Percentiles rank a stretch among this genome's conserved stretches.
phyloP scores from a whole-genome alignment of 345 rosid species.

The Gossypium ekmanianum region DNA sequence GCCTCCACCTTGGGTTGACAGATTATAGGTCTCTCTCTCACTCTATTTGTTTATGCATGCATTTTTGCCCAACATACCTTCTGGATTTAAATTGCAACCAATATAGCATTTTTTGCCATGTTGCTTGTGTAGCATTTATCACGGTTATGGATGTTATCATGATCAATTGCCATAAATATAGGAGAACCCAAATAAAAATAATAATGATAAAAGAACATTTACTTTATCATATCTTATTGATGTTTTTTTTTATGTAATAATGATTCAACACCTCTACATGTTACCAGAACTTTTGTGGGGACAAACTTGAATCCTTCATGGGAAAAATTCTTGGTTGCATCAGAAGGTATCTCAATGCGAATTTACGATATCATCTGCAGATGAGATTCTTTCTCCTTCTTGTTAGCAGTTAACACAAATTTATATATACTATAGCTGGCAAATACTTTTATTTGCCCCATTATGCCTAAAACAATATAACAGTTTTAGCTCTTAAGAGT shows the following conservation, averaged over 20 bases:
- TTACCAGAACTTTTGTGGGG: constrained; percentile 76
- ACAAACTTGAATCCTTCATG: constrained; percentile 80
- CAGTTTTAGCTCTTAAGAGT: background rate
- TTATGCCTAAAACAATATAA: background rate
- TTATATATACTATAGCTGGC: background rate
- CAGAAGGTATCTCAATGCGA: constrained; percentile 47
- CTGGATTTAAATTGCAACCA: background rate
- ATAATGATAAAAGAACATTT: background rate
- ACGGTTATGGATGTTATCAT: background rate
- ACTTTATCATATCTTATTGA: constrained; percentile 13
- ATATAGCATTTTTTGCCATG: background rate
- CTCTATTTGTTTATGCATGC: background rate
- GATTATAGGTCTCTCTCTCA: constrained; percentile 64
- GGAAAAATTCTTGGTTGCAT: constrained; percentile 70
- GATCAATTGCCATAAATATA: background rate
- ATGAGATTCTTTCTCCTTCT: background rate
- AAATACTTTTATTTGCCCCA: background rate
- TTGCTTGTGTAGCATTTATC: background rate
- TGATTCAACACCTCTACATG: constrained; percentile 22
- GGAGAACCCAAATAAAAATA: background rate
- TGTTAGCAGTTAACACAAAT: background rate
- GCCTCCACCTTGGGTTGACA: constrained; percentile 80
- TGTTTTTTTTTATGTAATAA: constrained; percentile 1
- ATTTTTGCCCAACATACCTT: background rate
- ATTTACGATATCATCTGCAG: background rate